Evolutionary conservation across 257 asterid species (phyloP).

Genomic region (Solanum verrucosum): DNA sequence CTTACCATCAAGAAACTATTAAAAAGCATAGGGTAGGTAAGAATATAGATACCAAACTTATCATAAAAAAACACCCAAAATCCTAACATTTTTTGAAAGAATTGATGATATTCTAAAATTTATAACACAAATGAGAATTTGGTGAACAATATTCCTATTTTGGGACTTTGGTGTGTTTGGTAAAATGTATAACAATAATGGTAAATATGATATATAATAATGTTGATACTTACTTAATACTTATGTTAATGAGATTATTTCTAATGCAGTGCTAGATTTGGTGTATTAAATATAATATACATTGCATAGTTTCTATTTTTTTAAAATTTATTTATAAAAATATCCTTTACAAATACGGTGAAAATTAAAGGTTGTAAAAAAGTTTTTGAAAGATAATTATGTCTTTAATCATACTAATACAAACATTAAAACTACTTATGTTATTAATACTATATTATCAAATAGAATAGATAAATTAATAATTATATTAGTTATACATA

Average conservation of each 20-base stretch:
- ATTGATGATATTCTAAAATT: background rate
- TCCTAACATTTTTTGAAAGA: background rate
- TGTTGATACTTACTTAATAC: background rate
- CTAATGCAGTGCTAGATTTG: background rate
- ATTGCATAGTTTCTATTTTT: too few species aligned
- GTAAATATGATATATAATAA: too few species aligned
- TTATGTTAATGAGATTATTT: background rate
- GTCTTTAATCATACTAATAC: background rate
- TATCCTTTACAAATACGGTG: too few species aligned
- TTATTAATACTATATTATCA: too few species aligned
- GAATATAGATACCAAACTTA: background rate
- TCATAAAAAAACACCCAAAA: background rate
- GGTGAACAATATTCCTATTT: background rate
- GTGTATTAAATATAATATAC: too few species aligned
- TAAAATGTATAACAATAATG: too few species aligned
- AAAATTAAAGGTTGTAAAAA: too few species aligned
- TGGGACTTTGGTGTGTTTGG: background rate
- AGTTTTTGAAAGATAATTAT: too few species aligned
- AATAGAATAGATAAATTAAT: too few species aligned
- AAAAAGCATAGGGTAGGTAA: background rate
- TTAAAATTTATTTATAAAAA: too few species aligned
- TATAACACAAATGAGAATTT: background rate
- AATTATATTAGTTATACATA: background rate
- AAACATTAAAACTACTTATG: too few species aligned
- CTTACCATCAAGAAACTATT: background rate